Conservation (phyloP, 192 early-diverging fungal genomes). For the Geosiphon pyriformis region DNA sequence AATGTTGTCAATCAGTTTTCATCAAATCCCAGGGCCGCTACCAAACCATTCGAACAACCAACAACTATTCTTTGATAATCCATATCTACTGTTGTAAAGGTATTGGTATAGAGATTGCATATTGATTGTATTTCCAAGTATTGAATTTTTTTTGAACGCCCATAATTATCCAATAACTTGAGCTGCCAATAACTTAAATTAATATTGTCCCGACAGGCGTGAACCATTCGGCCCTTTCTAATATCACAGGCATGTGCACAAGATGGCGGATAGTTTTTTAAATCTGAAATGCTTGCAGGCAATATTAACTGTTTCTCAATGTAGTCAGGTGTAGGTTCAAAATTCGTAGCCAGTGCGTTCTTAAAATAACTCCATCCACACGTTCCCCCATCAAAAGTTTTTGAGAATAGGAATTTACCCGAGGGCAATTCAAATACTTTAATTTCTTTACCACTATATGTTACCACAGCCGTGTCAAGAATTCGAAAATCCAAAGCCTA, state of each 20-base stretch:
- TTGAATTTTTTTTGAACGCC: not conserved
- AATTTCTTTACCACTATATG: not conserved
- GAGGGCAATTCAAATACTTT: slow-evolving; percentile 9
- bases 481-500: slow-evolving; percentile 3
- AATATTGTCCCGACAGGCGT: not conserved
- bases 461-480: slow-evolving; percentile 6
- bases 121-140: not conserved
- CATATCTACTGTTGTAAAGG: slow-evolving; percentile 2
- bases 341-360: slow-evolving; percentile 6
- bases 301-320: not conserved
- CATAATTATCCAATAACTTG: not conserved
- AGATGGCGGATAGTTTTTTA: not conserved
- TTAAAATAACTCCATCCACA: slow-evolving; percentile 13
- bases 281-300: not conserved
- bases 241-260: slow-evolving; percentile 9
- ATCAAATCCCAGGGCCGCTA: slow-evolving; percentile 15
- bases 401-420: slow-evolving; percentile 10
- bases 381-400: slow-evolving; percentile 4
- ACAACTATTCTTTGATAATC: slow-evolving; percentile 1
- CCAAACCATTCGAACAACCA: slow-evolving; percentile 15
- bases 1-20: no score
- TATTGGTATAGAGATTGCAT: not conserved
- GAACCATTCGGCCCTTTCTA: slow-evolving; percentile 1
- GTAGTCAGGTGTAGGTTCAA: not conserved
- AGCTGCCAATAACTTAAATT: not conserved